phyloP scores from a whole-genome alignment of 257 asterid genomes.

The Dorcoceras hygrometricum region DNA sequence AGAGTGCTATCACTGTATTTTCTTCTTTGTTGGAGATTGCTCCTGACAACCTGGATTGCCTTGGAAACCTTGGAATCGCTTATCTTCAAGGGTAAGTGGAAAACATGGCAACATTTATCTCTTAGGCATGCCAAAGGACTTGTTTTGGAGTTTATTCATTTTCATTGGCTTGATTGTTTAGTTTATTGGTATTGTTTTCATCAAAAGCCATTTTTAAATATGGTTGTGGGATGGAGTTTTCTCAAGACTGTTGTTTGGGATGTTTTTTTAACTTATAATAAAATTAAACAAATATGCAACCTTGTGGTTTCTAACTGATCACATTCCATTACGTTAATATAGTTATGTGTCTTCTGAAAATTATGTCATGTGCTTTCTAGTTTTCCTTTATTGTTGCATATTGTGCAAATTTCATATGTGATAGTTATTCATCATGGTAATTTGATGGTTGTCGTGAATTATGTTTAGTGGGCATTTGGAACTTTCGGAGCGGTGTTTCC shows the following conservation, averaged over 20 bases:
- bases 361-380: neutral
- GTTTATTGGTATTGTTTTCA: too few species aligned
- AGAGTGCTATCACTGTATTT: constrained; percentile 89
- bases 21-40: constrained; percentile 70
- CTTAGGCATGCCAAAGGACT: neutral
- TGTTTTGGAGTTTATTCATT: neutral
- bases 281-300: too few species aligned
- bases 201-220: too few species aligned
- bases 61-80: constrained; percentile 90
- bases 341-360: too few species aligned
- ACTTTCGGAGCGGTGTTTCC: constrained; percentile 81
- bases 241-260: too few species aligned
- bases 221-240: too few species aligned
- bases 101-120: constrained; percentile 17
- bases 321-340: too few species aligned
- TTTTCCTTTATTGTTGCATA: constrained; percentile 7
- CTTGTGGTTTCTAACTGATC: too few species aligned
- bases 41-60: constrained; percentile 87
- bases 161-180: too few species aligned
- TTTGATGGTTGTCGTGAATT: constrained; percentile 22
- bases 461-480: constrained; percentile 73
- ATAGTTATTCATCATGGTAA: constrained; percentile 22
- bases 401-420: neutral
- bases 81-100: constrained; percentile 78
- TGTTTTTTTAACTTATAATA: too few species aligned